phyloP scores from a whole-genome alignment of 2,329 filamentous ascomycete species.

The Dothistroma septosporum region DNA sequence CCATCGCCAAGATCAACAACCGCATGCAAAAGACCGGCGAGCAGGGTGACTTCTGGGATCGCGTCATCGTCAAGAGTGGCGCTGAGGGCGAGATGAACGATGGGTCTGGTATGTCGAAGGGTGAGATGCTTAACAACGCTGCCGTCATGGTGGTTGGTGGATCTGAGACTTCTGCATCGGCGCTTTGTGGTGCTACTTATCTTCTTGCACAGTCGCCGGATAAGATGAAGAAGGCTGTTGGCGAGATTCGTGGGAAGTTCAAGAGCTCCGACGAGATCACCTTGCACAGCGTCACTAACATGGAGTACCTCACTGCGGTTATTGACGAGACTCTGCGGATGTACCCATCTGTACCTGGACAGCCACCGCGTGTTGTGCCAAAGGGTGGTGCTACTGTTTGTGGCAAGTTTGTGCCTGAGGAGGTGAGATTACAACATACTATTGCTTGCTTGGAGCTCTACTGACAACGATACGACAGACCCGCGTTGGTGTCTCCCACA shows the following conservation, averaged over 20 bases:
- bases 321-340: constrained; percentile 10
- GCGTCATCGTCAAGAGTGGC: neutral
- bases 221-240: neutral
- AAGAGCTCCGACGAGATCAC: neutral
- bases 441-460: neutral
- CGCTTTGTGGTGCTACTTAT: neutral
- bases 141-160: neutral
- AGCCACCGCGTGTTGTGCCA: constrained; percentile 5
- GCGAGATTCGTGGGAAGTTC: neutral
- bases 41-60: neutral
- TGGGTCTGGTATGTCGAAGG: neutral
- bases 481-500: neutral
- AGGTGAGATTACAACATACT: neutral
- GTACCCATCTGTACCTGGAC: constrained; percentile 1
- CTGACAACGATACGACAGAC: neutral
- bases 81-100: neutral
- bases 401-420: constrained; percentile 5
- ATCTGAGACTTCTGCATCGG: neutral
- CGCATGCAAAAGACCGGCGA: neutral
- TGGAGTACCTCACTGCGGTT: constrained; percentile 14
- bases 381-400: constrained; percentile 7
- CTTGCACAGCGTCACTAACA: neutral
- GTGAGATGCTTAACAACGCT: neutral
- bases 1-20: neutral
- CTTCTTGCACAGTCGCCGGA: neutral